Evolutionary conservation across 441 rosid species (phyloP).

Genomic region (Pelargonium australe): DNA sequence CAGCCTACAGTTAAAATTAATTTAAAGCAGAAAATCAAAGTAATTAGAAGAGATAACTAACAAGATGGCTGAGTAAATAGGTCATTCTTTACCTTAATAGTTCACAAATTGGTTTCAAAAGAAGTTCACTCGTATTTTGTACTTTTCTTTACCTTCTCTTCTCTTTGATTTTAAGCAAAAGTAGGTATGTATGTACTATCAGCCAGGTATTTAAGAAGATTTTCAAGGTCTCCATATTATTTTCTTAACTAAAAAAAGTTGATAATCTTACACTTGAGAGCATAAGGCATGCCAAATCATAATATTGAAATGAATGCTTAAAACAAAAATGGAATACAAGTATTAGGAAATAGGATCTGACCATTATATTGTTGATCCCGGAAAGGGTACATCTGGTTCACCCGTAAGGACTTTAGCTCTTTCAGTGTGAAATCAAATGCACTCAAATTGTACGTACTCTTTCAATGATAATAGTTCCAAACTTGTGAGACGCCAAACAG

Average conservation of each 20-base stretch:
- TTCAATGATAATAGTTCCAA: not conserved
- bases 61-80: not conserved
- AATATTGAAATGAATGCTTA: not conserved
- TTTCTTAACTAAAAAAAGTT: no score
- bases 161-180: no score
- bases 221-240: no score
- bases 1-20: not conserved
- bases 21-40: not conserved
- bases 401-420: slow-evolving; percentile 63
- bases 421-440: slow-evolving; percentile 81
- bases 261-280: no score
- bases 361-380: slow-evolving; percentile 89
- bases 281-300: not conserved
- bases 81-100: not conserved
- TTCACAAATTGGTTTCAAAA: not conserved
- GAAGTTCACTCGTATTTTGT: not conserved
- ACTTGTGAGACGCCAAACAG: not conserved
- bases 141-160: not conserved
- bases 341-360: slow-evolving; percentile 30
- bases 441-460: slow-evolving; percentile 10
- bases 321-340: not conserved
- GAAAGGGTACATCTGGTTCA: slow-evolving; percentile 64
- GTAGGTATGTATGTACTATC: no score
- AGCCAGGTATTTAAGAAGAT: no score
- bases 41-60: not conserved